These are phyloP conservation scores for Apodospora peruviana DNA, from an alignment of 495 filamentous ascomycete species.

Conservation along the genomic window DNA sequence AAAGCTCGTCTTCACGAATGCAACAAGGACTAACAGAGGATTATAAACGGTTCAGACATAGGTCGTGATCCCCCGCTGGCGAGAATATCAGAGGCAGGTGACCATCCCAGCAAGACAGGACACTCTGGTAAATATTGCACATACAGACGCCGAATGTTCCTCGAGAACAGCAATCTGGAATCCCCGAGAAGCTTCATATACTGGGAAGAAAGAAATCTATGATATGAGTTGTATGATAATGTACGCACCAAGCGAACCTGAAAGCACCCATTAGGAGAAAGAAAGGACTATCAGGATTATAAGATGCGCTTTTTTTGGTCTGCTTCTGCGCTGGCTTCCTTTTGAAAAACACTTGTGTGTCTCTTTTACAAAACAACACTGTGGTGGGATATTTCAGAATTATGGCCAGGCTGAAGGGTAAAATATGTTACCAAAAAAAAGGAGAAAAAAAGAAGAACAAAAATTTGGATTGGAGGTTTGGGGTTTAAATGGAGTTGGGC, in stretches of 20 bases:
- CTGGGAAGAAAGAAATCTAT: too few species aligned
- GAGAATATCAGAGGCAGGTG: too few species aligned
- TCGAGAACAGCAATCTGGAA: too few species aligned
- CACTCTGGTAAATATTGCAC: too few species aligned
- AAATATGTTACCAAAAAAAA: conserved; percentile 21
- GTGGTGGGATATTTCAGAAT: background rate
- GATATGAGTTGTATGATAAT: conserved; percentile 8
- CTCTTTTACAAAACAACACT: background rate
- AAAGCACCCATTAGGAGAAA: conserved; percentile 12
- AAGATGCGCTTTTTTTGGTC: conserved; percentile 24
- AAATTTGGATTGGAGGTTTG: background rate
- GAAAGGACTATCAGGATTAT: conserved; percentile 29
- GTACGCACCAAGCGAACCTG: conserved; percentile 38
- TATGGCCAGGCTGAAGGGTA: conserved; percentile 24
- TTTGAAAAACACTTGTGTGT: conserved; percentile 18
- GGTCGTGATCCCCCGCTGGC: too few species aligned
- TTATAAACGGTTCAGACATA: too few species aligned
- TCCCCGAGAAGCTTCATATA: too few species aligned
- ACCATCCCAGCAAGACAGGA: too few species aligned
- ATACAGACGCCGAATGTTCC: too few species aligned
- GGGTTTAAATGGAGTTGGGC: background rate
- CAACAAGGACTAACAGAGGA: too few species aligned
- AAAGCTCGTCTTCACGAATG: too few species aligned
- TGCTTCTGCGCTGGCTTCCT: conserved; percentile 22
- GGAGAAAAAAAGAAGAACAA: conserved; percentile 18